Evolutionary conservation across 345 rosid species (phyloP), one percentile per base, ranked within the genome.

Genomic region (Citrus trifoliata): DNA sequence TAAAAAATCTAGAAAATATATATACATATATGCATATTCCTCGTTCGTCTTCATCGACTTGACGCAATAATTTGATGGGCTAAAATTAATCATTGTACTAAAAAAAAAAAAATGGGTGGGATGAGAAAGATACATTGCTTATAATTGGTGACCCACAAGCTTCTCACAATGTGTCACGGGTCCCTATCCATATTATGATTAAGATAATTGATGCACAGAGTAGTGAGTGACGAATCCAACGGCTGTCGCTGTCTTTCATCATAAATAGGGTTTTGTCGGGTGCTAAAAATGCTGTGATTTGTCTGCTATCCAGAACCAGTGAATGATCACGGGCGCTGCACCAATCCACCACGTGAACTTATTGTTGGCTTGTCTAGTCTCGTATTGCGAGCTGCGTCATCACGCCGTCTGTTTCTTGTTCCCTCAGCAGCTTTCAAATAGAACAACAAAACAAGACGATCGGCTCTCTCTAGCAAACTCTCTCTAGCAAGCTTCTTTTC

Each of bases 241-340:
- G 60, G 75, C 56, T 63, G 30, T 66, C 28, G 21, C 13, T 65
- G 27, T 75, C 24, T 32, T 32, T 75, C 66, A 78, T 22, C 63
- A 33, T 72, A 51, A 42, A 65, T 51, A 60, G 56, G 71, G 30
- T 28, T 73, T 19, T 75, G 82, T 85, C 82, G 76, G 83, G 80
- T 74, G 69, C 74, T 62, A 60, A 77, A 77, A 60, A 74, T 67
- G 81, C 28, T 56, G 73, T 46, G 69, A 46, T 70, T 76, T 73
- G 79, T 60, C 51, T 69, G 75, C 78, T 46, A 67, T 67, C 18
- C 51, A 46, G 67, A 80, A 59, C 71, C 76, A 71, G 78, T 74
- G 80, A 73, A 40, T 19, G 67, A 53, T 85, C 87, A 85, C 87
- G 87, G 87, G 82, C 6, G 58, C 58, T 18, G 58, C 58, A 53